Evolutionary conservation across 1,139 yeast species (phyloP), one percentile per base, ranked within the genome.

Genomic region (Meyerozyma athensensis): DNA sequence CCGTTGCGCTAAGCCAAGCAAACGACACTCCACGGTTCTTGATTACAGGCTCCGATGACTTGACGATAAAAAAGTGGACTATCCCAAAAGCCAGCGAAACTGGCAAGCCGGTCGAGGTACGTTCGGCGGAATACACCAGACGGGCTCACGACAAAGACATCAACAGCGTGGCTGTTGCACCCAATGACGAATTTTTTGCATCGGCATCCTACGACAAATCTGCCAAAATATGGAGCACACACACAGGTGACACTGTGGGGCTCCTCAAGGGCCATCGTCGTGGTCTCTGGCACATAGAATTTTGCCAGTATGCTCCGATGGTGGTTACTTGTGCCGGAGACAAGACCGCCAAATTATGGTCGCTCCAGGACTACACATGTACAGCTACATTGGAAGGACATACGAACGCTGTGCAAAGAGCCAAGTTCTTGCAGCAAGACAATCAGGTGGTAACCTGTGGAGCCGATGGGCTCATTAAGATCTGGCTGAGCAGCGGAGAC

Each of bases 111-210:
- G 39, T 43, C 1, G 50, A 59, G 3, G 63, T 77, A 8, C 72
- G 64, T 40, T 65, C 74, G 1, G 81, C 96, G 3, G 83, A 79
- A 34, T 92, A 83, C 59, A 92, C 98, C 0, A 77, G 97, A 66
- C 79, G 92, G 53, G 98, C 97, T 0, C 99, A 92, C 59, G 98
- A 92, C 39, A 92, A 92, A 58, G 97, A 92, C 59, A 90, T 92
- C 42, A 94, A 92, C 54, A 77, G 94, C 3, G 65, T 94, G 37
- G 96, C 87, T 46, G 71, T 92, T 2, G 74, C 97, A 5, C 96
- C 97, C 9, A 89, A 90, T 53, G 95, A 92, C 59, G 84, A 82
- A 46, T 69, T 72, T 43, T 80, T 92, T 53, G 97, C 96, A 1
- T 84, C 97, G 4, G 97, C 96, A 1, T 86, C 96, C n/a, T 95